Percentiles rank a stretch among this genome's conserved stretches.
These are phyloP conservation scores for Begonia masoniana DNA, from an alignment of 306 rosid genomes.

Conservation along the genomic window DNA sequence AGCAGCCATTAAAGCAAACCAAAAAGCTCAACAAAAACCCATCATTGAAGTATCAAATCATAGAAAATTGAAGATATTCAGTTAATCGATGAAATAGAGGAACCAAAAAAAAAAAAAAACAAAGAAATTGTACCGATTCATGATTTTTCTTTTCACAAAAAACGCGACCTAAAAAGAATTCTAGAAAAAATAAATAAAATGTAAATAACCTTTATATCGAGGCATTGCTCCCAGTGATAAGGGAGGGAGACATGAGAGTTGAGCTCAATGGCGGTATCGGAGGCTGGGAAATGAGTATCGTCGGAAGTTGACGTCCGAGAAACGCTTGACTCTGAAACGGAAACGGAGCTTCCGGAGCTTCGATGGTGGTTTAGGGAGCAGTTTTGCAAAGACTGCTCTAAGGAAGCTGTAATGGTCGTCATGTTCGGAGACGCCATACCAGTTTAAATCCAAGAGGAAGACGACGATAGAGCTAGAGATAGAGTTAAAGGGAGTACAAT, in stretches of 20 bases:
- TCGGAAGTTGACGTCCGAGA: too few relatives aligned
- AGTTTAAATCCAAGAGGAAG: not conserved
- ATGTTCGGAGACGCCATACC: slow-evolving; percentile 30
- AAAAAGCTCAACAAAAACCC: not conserved
- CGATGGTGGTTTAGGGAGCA: slow-evolving; percentile 46
- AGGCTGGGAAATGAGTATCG: slow-evolving; percentile 8
- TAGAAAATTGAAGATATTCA: too few relatives aligned
- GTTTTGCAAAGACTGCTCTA: slow-evolving; percentile 71
- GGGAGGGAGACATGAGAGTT: slow-evolving; percentile 91
- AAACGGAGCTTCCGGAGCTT: slow-evolving; percentile 5
- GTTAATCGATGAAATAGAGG: too few relatives aligned
- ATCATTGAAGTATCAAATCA: not conserved
- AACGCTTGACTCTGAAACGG: too few relatives aligned
- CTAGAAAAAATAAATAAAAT: not conserved
- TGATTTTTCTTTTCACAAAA: too few relatives aligned
- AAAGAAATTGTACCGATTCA: not conserved
- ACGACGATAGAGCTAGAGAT: not conserved
- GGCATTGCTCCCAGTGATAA: slow-evolving; percentile 96
- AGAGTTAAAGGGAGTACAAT: not conserved
- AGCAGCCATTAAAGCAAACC: not conserved
- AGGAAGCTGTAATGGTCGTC: slow-evolving; percentile 83
- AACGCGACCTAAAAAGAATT: too few relatives aligned
- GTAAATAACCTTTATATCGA: slow-evolving; percentile 60
- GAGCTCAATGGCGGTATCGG: slow-evolving; percentile 57
- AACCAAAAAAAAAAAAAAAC: not conserved